Evolutionary conservation across 148 eudicot genomes (phyloP).

Genomic region (Camellia granthamiana): DNA sequence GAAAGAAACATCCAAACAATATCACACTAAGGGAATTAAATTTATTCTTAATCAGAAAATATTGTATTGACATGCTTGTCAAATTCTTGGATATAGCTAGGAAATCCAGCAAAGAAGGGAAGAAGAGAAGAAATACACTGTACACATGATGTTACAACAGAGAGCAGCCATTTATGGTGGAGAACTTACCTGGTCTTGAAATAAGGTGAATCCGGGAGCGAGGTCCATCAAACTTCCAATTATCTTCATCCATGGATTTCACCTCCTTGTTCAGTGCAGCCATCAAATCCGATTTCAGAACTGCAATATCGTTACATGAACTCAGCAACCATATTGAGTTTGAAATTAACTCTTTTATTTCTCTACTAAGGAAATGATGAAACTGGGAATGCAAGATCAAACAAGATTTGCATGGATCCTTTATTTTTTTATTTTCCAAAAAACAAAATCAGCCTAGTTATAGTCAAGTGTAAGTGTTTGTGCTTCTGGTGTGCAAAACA

Average conservation of each 20-base stretch:
- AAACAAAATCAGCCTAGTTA: neutral
- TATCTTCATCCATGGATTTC: constrained; percentile 87
- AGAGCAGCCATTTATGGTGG: neutral
- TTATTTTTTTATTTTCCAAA: too few relatives aligned
- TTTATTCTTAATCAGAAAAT: too few relatives aligned
- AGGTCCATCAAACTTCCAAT: constrained; percentile 98
- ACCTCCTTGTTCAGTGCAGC: constrained; percentile 75
- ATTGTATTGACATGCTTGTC: too few relatives aligned
- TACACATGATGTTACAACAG: neutral
- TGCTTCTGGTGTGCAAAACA: neutral
- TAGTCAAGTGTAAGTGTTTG: neutral
- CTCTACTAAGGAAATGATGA: too few relatives aligned
- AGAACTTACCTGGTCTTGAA: constrained; percentile 65
- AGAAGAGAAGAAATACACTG: neutral
- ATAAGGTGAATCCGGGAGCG: constrained; percentile 81
- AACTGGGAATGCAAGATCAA: too few relatives aligned
- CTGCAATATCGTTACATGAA: constrained; percentile 29
- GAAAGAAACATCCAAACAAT: too few relatives aligned
- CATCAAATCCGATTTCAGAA: constrained; percentile 73
- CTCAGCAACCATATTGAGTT: neutral
- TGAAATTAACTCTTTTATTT: neutral
- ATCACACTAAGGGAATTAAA: too few relatives aligned
- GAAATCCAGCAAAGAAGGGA: neutral
- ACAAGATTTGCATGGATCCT: too few relatives aligned
- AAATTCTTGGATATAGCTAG: too few relatives aligned